These are phyloP conservation scores for Solanum ossicruentum DNA, from an alignment of 257 asterid species.

Conservation along the genomic window DNA sequence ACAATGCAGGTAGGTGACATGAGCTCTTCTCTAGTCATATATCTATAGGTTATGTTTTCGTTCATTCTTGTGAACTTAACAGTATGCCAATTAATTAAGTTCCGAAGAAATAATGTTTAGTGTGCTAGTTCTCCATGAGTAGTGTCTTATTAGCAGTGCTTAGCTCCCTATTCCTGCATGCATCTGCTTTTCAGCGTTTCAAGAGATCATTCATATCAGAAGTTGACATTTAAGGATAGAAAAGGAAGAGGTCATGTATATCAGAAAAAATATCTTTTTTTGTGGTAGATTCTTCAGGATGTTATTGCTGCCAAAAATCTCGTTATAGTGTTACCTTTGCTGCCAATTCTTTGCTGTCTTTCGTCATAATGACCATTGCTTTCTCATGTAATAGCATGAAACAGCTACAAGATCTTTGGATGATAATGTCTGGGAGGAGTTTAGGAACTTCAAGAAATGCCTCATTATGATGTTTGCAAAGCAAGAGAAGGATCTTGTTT, in stretches of 20 bases:
- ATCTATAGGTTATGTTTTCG: neutral
- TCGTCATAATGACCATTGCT: neutral
- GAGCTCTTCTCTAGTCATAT: neutral
- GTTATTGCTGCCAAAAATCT: neutral
- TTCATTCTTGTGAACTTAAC: neutral
- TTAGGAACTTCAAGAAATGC: conserved; percentile 96
- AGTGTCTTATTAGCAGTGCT: neutral
- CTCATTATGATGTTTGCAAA: conserved; percentile 83
- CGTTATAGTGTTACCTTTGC: neutral
- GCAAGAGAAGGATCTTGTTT: conserved; percentile 75
- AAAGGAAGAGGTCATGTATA: neutral
- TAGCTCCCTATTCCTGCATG: neutral
- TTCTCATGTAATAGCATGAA: conserved; percentile 57
- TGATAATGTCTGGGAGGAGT: conserved; percentile 86
- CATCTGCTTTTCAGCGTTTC: neutral
- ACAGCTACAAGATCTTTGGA: conserved; percentile 71
- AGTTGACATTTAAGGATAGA: neutral
- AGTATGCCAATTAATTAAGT: neutral
- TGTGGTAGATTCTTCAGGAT: neutral
- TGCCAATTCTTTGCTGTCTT: neutral
- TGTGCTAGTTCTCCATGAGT: neutral
- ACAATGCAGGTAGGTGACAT: conserved; percentile 90
- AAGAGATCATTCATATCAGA: neutral
- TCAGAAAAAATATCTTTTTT: neutral
- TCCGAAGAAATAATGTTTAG: neutral